Evolutionary conservation across 306 rosid genomes (phyloP).

Genomic region (Morella rubra): DNA sequence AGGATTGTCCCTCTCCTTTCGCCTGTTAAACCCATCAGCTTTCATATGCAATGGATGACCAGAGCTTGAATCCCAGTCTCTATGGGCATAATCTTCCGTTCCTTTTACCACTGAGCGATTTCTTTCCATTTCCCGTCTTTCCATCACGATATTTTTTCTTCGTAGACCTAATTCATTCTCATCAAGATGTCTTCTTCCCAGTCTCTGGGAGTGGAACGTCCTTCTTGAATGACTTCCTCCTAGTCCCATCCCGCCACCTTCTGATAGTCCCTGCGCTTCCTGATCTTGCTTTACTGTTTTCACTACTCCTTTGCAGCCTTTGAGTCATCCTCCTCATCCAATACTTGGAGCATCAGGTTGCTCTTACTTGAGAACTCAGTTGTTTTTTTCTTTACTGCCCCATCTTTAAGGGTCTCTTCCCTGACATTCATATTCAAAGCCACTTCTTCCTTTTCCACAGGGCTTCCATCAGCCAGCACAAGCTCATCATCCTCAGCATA

Average conservation of each 20-base stretch:
- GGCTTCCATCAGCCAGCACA: constrained; percentile 55
- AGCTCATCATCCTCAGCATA: constrained; percentile 57
- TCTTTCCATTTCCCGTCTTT: constrained; percentile 71
- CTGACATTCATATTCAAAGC: constrained; percentile 29
- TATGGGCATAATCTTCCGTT: constrained; percentile 64
- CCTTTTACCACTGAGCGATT: constrained; percentile 55
- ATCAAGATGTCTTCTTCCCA: constrained; percentile 52
- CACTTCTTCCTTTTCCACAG: constrained; percentile 59
- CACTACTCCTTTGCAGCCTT: constrained; percentile 94
- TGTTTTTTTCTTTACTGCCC: constrained; percentile 46
- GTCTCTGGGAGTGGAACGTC: constrained; percentile 52
- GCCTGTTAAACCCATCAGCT: constrained; percentile 70
- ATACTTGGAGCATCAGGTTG: constrained; percentile 54
- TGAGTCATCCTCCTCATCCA: constrained; percentile 75
- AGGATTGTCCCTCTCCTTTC: constrained; percentile 73
- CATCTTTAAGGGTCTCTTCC: constrained; percentile 42
- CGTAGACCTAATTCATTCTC: constrained; percentile 62
- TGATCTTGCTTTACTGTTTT: constrained; percentile 94
- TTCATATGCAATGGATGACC: constrained; percentile 58
- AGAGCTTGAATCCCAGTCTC: constrained; percentile 69
- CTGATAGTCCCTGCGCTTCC: constrained; percentile 78
- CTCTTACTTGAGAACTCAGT: constrained; percentile 52
- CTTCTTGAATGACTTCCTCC: constrained; percentile 87
- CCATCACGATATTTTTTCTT: constrained; percentile 58
- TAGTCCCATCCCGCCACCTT: constrained; percentile 70